phyloP scores from a whole-genome alignment of 164 flowering plant genomes.

The Paratinospora sagittata region DNA sequence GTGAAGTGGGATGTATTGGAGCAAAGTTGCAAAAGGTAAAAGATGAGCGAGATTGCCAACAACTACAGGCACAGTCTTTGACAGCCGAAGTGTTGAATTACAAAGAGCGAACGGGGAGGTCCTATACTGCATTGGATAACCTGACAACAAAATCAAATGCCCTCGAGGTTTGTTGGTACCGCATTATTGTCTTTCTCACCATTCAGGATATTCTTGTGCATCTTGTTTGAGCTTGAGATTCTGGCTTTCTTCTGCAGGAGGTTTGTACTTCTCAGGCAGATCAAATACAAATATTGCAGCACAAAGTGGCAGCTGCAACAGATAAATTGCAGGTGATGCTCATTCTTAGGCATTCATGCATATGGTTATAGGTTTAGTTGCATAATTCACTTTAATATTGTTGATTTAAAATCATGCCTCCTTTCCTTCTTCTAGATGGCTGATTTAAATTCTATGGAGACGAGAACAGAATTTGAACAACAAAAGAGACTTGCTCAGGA shows the following conservation, averaged over 20 bases:
- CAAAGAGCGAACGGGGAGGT: slow-evolving; percentile 47
- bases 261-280: slow-evolving; percentile 52
- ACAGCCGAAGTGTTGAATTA: slow-evolving; percentile 37
- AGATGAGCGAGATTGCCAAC: slow-evolving; percentile 57
- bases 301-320: slow-evolving; percentile 56
- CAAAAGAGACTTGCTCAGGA: slow-evolving; percentile 47
- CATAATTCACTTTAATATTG: not conserved
- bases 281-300: slow-evolving; percentile 43
- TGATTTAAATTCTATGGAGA: slow-evolving; percentile 50
- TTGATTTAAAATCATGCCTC: not conserved
- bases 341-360: not conserved
- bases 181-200: not conserved
- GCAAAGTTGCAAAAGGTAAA: slow-evolving; percentile 53
- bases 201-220: not conserved
- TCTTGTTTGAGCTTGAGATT: not conserved
- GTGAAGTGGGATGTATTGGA: slow-evolving; percentile 39
- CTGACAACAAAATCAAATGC: slow-evolving; percentile 39
- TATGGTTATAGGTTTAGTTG: not conserved
- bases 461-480: slow-evolving; percentile 51
- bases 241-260: slow-evolving; percentile 35
- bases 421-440: slow-evolving; percentile 39
- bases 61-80: slow-evolving; percentile 30
- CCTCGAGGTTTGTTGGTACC: slow-evolving; percentile 51
- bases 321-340: slow-evolving; percentile 55
- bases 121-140: slow-evolving; percentile 39